phyloP scores from a whole-genome alignment of 139 green algal genomes.

The Asterochloris erici region DNA sequence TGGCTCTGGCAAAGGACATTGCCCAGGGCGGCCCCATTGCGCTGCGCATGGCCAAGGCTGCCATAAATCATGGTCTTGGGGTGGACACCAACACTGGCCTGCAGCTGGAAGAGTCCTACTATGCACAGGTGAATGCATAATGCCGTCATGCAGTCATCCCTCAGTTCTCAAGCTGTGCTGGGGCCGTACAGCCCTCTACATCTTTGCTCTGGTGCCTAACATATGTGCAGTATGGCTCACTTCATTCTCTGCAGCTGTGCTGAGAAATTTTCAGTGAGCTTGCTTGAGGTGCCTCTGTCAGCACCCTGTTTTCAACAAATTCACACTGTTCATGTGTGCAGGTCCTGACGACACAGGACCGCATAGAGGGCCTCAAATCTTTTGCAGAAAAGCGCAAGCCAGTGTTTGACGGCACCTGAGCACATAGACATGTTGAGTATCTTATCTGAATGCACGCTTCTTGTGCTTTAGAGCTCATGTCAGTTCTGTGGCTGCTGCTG shows the following conservation, averaged over 20 bases:
- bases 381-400: slow-evolving; percentile 84
- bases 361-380: slow-evolving; percentile 74
- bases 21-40: slow-evolving; percentile 54
- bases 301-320: too few species aligned
- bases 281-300: neutral
- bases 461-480: too few species aligned
- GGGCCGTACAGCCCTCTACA: neutral
- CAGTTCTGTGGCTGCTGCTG: too few species aligned
- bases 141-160: neutral
- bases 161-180: neutral
- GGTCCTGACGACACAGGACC: slow-evolving; percentile 68
- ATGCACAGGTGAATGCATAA: slow-evolving; percentile 29
- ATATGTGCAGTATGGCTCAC: neutral
- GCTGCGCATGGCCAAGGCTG: slow-evolving; percentile 73
- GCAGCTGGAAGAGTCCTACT: slow-evolving; percentile 68
- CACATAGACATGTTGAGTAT: too few species aligned
- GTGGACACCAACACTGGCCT: slow-evolving; percentile 60
- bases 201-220: neutral
- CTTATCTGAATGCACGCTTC: too few species aligned
- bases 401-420: slow-evolving; percentile 68
- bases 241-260: too few species aligned
- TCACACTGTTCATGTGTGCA: slow-evolving; percentile 16
- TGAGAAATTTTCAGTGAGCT: neutral
- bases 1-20: slow-evolving; percentile 43
- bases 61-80: slow-evolving; percentile 61